A percentile compares a stretch with the other conserved stretches of the same genome.
Evolutionary conservation across 768 basidiomycete genomes (phyloP).

Genomic region (Amanita rubescens): DNA sequence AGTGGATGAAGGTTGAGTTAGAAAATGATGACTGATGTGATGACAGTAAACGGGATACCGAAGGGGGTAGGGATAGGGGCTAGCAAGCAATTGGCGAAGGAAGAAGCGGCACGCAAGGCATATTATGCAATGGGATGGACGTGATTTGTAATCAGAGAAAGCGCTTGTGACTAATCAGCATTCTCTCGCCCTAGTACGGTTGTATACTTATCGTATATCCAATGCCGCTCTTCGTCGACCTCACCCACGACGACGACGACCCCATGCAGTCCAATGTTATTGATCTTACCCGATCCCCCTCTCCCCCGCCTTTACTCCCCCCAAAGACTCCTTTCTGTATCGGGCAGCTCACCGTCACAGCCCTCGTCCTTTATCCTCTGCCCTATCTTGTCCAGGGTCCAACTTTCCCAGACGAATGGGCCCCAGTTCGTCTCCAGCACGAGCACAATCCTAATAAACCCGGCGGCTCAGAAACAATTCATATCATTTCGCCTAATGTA

Average conservation of each 20-base stretch:
- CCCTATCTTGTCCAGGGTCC: slow-evolving; percentile 50
- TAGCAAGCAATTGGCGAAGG: slow-evolving; percentile 72
- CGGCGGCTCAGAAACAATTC: slow-evolving; percentile 62
- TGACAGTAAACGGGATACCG: slow-evolving; percentile 60
- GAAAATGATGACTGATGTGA: neutral
- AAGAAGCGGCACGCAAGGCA: slow-evolving; percentile 66
- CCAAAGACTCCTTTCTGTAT: slow-evolving; percentile 86
- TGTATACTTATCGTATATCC: neutral
- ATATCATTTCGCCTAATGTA: slow-evolving; percentile 60
- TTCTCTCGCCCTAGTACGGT: too few species aligned
- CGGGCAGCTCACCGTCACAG: slow-evolving; percentile 75
- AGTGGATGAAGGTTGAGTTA: slow-evolving; percentile 19
- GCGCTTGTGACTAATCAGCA: neutral
- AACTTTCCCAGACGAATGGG: slow-evolving; percentile 43
- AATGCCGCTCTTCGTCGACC: slow-evolving; percentile 6
- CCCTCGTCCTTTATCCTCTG: slow-evolving; percentile 79
- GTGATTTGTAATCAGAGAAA: slow-evolving; percentile 6
- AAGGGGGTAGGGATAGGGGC: slow-evolving; percentile 60
- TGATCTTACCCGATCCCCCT: slow-evolving; percentile 67
- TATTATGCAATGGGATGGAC: slow-evolving; percentile 76
- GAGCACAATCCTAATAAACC: slow-evolving; percentile 56
- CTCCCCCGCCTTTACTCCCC: slow-evolving; percentile 45
- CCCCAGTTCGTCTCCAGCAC: slow-evolving; percentile 60
- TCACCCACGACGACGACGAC: slow-evolving; percentile 53
- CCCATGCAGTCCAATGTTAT: slow-evolving; percentile 37